Evolutionary conservation across 805 yeast species (phyloP), one percentile per base, ranked within the genome.

Genomic region (Blastobotrys parvus): DNA sequence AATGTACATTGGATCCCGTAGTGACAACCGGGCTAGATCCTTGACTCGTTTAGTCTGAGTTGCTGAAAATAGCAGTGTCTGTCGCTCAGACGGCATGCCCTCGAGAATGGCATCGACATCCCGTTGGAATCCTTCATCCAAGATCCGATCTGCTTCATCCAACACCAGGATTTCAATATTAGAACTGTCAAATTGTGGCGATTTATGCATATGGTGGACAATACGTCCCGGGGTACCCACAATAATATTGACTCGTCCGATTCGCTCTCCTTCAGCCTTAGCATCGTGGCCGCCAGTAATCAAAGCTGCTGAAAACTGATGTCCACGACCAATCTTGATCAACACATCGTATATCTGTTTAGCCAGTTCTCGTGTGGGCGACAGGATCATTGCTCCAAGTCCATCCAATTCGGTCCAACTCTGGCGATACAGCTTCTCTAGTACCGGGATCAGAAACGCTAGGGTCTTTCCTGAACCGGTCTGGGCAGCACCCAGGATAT

Each of bases 211-310:
- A 59, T 88, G 96, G 59, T 88, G 97, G 37, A 89, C 68, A 16
- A 88, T 64, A 59, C 97, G 71, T 3, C 97, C 97, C 0, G 97
- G 97, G 0, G 97, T 88, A 11, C 95, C 92, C 25, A 88, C 82
- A 43, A 88, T 67, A 35, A 88, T 83, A 61, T 88, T 89, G 64
- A 88, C 80, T 51, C 74, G 74, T 0, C 81, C 74, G 5, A 88
- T 75, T 58, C 97, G 74, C 41, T 85, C 95, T 48, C 76, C 75
- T 60, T 88, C 97, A 53, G 72, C 83, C 46, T 76, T 74, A 23
- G 83, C 82, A 58, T 87, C 95, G 58, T 89, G 87, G 31, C 97
- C 97, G 39, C 97, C 97, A 55, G 89, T 88, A 8, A 89, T 90
- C 46, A 88, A 68, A 46, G 95, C 96, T 0, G 95, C 95, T 4